These are phyloP conservation scores for Cardamine resedifolia DNA, from an alignment of 345 rosid genomes.

Conservation along the genomic window DNA sequence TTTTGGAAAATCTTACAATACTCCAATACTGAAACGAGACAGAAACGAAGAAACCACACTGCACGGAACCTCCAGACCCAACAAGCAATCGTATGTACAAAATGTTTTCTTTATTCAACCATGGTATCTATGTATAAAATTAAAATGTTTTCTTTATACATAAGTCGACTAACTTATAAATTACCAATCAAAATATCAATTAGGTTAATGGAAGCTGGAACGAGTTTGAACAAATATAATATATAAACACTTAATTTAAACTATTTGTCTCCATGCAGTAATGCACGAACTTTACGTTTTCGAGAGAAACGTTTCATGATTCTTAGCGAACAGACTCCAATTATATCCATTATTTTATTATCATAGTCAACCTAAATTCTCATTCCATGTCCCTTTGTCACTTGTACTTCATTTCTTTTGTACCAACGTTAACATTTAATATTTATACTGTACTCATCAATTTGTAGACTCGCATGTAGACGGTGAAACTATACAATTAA, in stretches of 20 bases:
- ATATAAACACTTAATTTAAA: neutral
- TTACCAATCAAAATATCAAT: neutral
- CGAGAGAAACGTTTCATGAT: slow-evolving; percentile 15
- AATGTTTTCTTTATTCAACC: too few relatives aligned
- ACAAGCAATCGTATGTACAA: too few relatives aligned
- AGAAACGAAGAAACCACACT: too few relatives aligned
- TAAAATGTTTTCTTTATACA: too few relatives aligned
- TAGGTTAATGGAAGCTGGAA: neutral
- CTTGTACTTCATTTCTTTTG: neutral
- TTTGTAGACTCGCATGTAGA: neutral
- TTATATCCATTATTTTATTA: slow-evolving; percentile 8
- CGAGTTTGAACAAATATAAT: neutral
- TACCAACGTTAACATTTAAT: neutral
- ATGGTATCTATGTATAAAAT: too few relatives aligned
- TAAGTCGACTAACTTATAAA: neutral
- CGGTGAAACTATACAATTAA: neutral
- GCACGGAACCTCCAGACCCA: too few relatives aligned
- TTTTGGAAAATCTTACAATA: too few relatives aligned
- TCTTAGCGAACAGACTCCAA: slow-evolving; percentile 23
- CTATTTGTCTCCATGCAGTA: slow-evolving; percentile 26
- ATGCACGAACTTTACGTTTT: slow-evolving; percentile 31
- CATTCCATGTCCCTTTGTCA: slow-evolving; percentile 18
- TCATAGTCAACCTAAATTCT: slow-evolving; percentile 34
- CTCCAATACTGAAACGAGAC: too few relatives aligned
- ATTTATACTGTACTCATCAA: neutral